Evolutionary conservation across 78 protist genomes (phyloP), one percentile per base, ranked within the genome.

Genomic region (Polysphondylium violaceum): DNA sequence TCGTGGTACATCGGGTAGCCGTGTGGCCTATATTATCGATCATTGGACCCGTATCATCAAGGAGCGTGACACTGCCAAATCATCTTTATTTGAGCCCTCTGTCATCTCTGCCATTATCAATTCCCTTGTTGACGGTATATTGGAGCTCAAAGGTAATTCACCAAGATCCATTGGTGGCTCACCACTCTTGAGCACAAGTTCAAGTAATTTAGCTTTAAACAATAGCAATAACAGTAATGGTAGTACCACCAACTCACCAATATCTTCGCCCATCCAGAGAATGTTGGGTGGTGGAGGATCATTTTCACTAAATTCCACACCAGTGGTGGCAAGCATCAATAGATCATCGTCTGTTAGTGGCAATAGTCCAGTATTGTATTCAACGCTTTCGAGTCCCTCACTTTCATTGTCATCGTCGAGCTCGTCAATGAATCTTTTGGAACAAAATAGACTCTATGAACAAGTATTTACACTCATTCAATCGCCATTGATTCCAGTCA

Each of bases 11-110:
- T 17, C 51, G 1, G 59, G 29, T 29, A 29, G 55, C 3, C 40
- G 76, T 16, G 43, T 65, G 31, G 47, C 91, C 5, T 83, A 83
- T 14, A 69, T 59, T 3, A 83, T 83, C 19, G 91, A 83, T 25
- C 91, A 68, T 38, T 83, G 91, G 91, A 69, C 17, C 9, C 38
- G 79, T 19, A 33, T 43, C 1, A 83, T 50, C 16, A 40, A 27
- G 19, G 43, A 40, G n/a, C 60, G 91, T 35, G 79, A 68, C 7
- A 40, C 67, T 7, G 91, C 91, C 29, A 51, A 41, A 7, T 23
- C 8, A 6, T 53, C 91, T 23, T 83, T 83, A 63, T 69, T 83
- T 58, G 63, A 83, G 51, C 79, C 77, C 16, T 36, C 47, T 29
- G 76, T 83, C 11, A 19, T 83, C 25, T 44, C 41, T 8, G 14